Base-by-base conservation (phyloP, 768 basidiomycete species). In the Holtermanniella nyarrowii region DNA sequence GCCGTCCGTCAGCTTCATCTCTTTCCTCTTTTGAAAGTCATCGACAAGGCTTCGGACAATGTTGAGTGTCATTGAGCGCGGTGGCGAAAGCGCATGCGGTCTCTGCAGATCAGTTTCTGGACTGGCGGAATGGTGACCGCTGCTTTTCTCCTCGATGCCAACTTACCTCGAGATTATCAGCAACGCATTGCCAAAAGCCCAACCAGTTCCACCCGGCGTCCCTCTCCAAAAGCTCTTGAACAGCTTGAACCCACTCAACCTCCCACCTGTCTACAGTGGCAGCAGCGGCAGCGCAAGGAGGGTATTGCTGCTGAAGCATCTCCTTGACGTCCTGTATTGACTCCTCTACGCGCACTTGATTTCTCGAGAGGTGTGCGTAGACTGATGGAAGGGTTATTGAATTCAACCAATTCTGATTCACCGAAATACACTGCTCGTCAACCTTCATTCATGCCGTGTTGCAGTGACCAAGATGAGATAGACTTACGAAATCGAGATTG, bases 351-450 rank as follows among this genome's bases (percentile, higher is more conserved):
- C 56, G 59, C 12, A 68, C 56, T 23, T 77, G 72, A 12, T 63
- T 55, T 7, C 56, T 31, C 2, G 63, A 48, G 41, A 77, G 73
- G 12, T 71, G 57, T 12, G 40, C 40, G 56, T 73, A 73, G 18
- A 71, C 64, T 10, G 31, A 46, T 1, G 59, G 57, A 12, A 71
- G 58, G 2, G 66, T 66, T 1, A 54, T 49, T 0, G 67, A 66
- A 3, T 65, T 52, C 41, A 64, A 58, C 51, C 66, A 69, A 53
- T 73, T 73, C 58, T 73, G 72, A 49, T 73, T 73, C 62, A 73
- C 64, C 1, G 72, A 73, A 26, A 73, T 70, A 46, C 70, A 69
- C 65, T 65, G 49, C 10, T 7, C 26, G 42, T 46, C 12, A 5
- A 40, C 14, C 3, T n/a, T 40, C 24, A 26, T 42, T 42, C 18